Base-by-base conservation (phyloP, 768 basidiomycete genomes). In the Rhodotorula diobovata region DNA sequence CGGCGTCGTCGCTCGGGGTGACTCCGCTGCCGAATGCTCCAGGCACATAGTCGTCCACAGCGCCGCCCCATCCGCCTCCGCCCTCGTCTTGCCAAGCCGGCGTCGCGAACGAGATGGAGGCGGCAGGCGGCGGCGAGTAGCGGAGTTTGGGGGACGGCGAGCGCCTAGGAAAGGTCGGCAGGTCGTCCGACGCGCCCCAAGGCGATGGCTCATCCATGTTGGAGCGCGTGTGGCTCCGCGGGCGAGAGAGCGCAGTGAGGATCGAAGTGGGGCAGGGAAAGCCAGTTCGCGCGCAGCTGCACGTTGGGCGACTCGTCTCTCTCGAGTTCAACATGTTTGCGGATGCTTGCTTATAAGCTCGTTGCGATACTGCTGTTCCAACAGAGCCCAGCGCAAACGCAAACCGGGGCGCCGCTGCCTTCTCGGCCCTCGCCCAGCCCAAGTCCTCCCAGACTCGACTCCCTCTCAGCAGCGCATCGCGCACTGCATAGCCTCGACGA, bases 161-260 rank as follows among this genome's bases (percentile, higher is more conserved):
- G 7, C 21, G 54, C 15, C 30, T 12, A 18, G 41, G 32, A 25
- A 54, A 34, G 39, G 50, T 9, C n/a, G 58, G 2, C 32, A 32
- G 7, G 58, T n/a, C 59, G 55, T 50, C 41, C 15, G 64, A 60
- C 0, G 61, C 70, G 39, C 70, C 70, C 70, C 70, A 71, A 1
- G 70, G 70, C 21, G 61, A 67, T 43, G 67, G 58, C 61, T 39
- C 66, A 35, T 56, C 34, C 55, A 56, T 35, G 12, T 21, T n/a
- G 14, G 12, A 25, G 51, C n/a, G n/a, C 14, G 51, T 16, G n/a
- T 30, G 11, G n/a, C 7, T 5, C 9, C 14, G 41, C 41, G 12
- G 41, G 41, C 41, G 6, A 23, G 1, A 23, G 25, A 28, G 48
- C 46, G 46, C 7, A 18, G 45, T 50, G 45, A 46, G 20, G 45